phyloP scores from a whole-genome alignment of 2,329 filamentous ascomycete species.

The Fusarium fracticaudum region DNA sequence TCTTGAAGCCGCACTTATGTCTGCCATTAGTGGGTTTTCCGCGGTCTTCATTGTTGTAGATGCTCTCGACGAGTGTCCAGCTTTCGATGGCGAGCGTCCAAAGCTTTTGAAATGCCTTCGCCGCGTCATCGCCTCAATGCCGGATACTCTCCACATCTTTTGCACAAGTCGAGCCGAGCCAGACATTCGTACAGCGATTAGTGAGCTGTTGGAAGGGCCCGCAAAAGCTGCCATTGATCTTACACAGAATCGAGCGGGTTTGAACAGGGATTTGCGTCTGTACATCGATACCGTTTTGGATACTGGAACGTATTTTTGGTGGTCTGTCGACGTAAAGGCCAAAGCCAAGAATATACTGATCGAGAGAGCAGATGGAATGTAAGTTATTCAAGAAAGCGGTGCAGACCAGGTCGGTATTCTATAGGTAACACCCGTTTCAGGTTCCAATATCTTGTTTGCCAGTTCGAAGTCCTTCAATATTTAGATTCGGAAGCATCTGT shows the following conservation, averaged over 20 bases:
- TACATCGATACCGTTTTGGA: accelerated
- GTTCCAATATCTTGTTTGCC: background rate
- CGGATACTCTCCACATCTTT: background rate
- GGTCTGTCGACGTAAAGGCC: accelerated
- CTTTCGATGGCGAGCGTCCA: accelerated
- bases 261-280: accelerated
- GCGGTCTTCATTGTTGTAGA: background rate
- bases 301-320: accelerated
- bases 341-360: background rate
- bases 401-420: accelerated
- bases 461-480: background rate
- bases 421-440: background rate
- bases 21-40: accelerated
- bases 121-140: accelerated
- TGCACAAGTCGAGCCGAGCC: background rate
- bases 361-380: background rate
- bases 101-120: background rate
- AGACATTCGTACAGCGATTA: no score
- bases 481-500: background rate
- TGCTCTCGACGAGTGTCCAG: accelerated
- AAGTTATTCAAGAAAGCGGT: accelerated
- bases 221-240: background rate
- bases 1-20: accelerated
- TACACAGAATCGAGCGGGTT: accelerated
- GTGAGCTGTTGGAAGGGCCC: no score